These are phyloP conservation scores for Claviceps quebecensis DNA, from an alignment of 2,329 filamentous ascomycete species.

Conservation along the genomic window DNA sequence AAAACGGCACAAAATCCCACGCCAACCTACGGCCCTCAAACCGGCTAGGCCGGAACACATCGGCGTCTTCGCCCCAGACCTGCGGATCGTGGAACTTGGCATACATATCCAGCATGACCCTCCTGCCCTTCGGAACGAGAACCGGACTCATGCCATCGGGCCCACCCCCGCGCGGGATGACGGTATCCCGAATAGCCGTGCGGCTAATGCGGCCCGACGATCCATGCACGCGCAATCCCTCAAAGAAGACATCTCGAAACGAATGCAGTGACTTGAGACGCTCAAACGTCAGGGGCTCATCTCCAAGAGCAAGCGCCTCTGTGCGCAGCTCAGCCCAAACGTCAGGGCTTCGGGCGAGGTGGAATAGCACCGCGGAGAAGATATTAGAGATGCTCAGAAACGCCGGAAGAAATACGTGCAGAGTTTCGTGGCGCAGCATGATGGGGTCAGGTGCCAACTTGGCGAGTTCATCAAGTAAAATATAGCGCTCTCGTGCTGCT, in stretches of 20 bases:
- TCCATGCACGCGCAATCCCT: conserved; percentile 2
- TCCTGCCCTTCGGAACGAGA: background rate
- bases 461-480: conserved; percentile 2
- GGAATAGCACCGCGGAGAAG: background rate
- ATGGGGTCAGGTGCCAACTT: background rate
- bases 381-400: conserved; percentile 1
- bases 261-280: background rate
- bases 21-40: background rate
- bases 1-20: conserved; percentile 4
- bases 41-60: conserved; percentile 1
- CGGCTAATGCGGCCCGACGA: conserved; percentile 2
- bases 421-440: conserved; percentile 1
- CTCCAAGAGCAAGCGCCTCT: background rate
- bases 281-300: background rate
- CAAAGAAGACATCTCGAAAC: conserved; percentile 1
- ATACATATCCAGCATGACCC: conserved; percentile 1
- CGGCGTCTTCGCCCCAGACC: conserved; percentile 2
- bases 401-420: conserved; percentile 1
- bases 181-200: conserved; percentile 3
- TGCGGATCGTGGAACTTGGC: background rate
- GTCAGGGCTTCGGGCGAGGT: background rate
- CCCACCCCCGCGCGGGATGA: conserved; percentile 2
- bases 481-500: background rate
- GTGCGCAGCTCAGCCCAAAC: background rate
- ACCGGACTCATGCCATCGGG: conserved; percentile 1